Conservation (phyloP, 441 rosid species). For the Metrosideros polymorpha region DNA sequence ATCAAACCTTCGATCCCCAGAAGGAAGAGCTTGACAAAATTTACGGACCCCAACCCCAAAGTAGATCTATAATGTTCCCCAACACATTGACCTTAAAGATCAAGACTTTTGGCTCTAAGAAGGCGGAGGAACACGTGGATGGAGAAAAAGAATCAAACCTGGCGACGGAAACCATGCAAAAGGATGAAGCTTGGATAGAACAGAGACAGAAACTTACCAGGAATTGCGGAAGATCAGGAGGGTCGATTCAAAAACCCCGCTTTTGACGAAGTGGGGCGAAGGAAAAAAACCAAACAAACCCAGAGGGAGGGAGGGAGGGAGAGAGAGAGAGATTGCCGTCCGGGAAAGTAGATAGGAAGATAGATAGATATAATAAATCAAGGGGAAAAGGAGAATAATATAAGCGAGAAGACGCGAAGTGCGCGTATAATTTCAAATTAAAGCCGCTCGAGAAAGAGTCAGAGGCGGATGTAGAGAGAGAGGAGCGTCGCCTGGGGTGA, state of each 20-base stretch:
- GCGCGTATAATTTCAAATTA: slow-evolving; percentile 57
- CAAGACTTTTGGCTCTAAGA: neutral
- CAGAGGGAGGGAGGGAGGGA: neutral
- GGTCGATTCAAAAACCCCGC: neutral
- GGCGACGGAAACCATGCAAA: neutral
- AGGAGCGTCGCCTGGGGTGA: slow-evolving; percentile 2
- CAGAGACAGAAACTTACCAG: neutral
- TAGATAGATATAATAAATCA: neutral
- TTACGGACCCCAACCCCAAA: neutral
- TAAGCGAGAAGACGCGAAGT: slow-evolving; percentile 1
- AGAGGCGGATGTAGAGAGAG: neutral
- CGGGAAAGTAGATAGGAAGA: neutral
- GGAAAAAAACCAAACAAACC: neutral
- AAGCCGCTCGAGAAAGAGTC: slow-evolving; percentile 19
- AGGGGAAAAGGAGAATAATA: neutral
- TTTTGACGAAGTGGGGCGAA: neutral
- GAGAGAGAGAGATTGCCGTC: neutral
- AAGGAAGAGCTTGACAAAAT: neutral
- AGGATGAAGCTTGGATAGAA: neutral
- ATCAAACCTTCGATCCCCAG: neutral
- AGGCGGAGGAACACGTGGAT: neutral
- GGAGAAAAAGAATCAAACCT: neutral
- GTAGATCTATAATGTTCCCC: neutral
- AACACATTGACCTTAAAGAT: neutral
- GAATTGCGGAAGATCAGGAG: neutral